Evolutionary conservation across 164 flowering plant species (phyloP), one percentile per base, ranked within the genome.

Genomic region (Amborella trichopoda): DNA sequence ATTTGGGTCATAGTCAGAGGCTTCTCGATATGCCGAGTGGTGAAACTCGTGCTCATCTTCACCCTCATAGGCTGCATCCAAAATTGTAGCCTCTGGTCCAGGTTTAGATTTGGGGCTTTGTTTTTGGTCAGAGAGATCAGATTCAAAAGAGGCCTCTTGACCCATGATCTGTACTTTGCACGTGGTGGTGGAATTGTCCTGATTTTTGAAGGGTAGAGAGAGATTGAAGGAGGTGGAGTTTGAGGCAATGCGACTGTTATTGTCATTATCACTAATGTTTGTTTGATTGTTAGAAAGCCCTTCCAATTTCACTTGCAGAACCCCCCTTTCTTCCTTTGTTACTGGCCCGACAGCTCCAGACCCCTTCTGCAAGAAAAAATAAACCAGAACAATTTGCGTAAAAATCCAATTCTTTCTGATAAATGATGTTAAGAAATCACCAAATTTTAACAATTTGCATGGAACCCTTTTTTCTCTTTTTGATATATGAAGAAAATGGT

Each of bases 31-130:
- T 39, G 70, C 66, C 3, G 75, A 63, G 5, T 56, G 45, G 43
- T 44, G 62, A 27, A 68, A 88, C 44, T 85, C 90, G 28, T 69
- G 72, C 65, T 83, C 94, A 47, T 90, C 94, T 54, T 76, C 83
- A 32, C 89, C 97, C 62, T 85, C 95, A 54, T 86, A 83, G 32
- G 79, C 83, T 22, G 41, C 60, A 53, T 83, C 88, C 2, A 28
- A 48, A n/a, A 50, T 25, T 28, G 47, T 26, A 30, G 54, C 25
- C 34, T 46, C 25, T 68, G 23, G 17, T 20, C 23, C 23, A 23
- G 16, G 24, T 43, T n/a, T 14, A 6, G 9, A 43, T 3, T 8
- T 2, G 26, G 14, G 26, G 14, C 0, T 20, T 20, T 20, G 16
- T 43, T 13, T 43, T 18, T 43, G 20, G n/a, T 19, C 25, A 43